Evolutionary conservation across 208 protist species (phyloP).

Genomic region (Trichomonas tenax): DNA sequence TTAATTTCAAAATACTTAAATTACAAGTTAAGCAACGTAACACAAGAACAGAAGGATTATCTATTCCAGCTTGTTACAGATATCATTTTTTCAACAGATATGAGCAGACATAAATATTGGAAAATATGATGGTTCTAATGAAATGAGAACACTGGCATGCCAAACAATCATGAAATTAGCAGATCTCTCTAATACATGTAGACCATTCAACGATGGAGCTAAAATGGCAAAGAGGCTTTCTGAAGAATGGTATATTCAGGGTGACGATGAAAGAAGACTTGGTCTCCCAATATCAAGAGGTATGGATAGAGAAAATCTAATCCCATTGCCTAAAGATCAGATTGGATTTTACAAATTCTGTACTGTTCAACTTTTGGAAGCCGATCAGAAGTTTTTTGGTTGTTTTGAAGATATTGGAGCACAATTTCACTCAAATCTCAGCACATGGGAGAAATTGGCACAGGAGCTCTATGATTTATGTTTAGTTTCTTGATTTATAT

Average conservation of each 20-base stretch:
- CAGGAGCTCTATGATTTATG: no score
- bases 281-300: background rate
- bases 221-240: background rate
- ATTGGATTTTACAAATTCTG: background rate
- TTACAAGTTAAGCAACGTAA: background rate
- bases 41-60: background rate
- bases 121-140: background rate
- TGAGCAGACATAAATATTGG: background rate
- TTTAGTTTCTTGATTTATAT: no score
- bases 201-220: background rate
- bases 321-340: background rate
- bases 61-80: background rate
- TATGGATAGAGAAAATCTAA: background rate
- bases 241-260: background rate
- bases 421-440: no score
- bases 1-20: no score
- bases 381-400: no score
- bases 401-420: no score
- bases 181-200: background rate
- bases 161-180: background rate
- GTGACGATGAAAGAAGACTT: background rate
- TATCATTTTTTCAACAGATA: background rate
- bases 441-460: no score
- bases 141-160: background rate
- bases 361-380: no score